Evolutionary conservation across 2,329 filamentous ascomycete species (phyloP).

Genomic region (Monilinia laxa): DNA sequence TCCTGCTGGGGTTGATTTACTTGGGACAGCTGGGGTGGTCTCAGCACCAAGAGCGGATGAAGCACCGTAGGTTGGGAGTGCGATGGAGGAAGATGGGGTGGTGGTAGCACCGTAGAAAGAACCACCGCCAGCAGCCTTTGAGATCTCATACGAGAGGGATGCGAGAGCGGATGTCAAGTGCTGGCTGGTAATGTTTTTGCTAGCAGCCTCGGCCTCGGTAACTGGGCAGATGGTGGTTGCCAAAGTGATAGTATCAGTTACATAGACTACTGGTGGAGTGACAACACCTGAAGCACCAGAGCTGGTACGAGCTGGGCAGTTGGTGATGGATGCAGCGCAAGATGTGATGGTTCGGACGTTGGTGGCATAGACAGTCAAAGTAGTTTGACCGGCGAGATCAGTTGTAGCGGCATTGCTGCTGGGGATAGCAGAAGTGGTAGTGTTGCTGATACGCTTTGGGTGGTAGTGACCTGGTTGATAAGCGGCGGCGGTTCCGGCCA

Average conservation of each 20-base stretch:
- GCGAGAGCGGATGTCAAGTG: constrained; percentile 18
- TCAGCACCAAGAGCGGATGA: background rate
- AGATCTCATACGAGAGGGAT: constrained; percentile 23
- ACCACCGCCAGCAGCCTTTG: constrained; percentile 19
- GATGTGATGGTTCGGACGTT: constrained; percentile 42
- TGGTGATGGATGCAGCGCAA: constrained; percentile 44
- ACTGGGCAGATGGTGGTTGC: constrained; percentile 53
- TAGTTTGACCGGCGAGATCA: constrained; percentile 38
- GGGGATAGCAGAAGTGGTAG: constrained; percentile 20
- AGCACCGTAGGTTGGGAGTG: background rate
- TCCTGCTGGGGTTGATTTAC: background rate
- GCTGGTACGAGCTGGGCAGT: constrained; percentile 42
- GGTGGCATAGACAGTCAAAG: constrained; percentile 44
- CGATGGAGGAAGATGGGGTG: background rate
- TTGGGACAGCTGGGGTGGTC: background rate
- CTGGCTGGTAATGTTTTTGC: constrained; percentile 36
- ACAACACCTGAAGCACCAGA: constrained; percentile 44
- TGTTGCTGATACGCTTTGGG: constrained; percentile 34
- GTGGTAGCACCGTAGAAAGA: constrained; percentile 13
- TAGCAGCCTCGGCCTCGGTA: constrained; percentile 42
- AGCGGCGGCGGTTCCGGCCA: constrained; percentile 41
- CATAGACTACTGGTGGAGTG: constrained; percentile 35
- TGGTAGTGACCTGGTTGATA: constrained; percentile 35
- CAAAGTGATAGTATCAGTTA: constrained; percentile 45
- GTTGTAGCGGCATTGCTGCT: background rate